These are phyloP conservation scores for Podospora comata DNA, from an alignment of 495 filamentous ascomycete species.

Conservation along the genomic window DNA sequence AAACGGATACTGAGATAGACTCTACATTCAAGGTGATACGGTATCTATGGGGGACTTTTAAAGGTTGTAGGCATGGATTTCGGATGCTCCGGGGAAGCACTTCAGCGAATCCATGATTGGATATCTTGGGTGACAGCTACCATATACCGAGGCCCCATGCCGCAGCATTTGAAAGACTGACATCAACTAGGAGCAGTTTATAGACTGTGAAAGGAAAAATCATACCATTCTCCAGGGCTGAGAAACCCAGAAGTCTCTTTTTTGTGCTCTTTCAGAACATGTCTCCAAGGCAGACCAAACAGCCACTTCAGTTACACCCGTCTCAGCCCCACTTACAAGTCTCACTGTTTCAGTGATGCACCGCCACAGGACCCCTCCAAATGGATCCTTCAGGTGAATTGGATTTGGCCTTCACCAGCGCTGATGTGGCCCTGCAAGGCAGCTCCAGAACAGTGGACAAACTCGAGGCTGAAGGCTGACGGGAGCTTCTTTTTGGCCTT, in stretches of 20 bases:
- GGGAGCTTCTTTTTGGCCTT: conserved; percentile 7
- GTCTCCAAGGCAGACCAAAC: background rate
- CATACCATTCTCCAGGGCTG: background rate
- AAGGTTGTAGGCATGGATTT: background rate
- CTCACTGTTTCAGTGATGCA: conserved; percentile 1
- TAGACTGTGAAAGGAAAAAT: background rate
- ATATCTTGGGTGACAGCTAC: background rate
- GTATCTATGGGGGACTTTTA: no score
- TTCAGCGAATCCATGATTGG: background rate
- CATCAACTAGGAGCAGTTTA: background rate
- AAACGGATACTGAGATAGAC: no score
- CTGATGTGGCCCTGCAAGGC: conserved; percentile 3
- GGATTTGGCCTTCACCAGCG: conserved; percentile 1
- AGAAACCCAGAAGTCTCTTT: no score
- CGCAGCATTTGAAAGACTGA: background rate
- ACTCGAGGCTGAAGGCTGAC: conserved; percentile 6
- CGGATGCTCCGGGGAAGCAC: background rate
- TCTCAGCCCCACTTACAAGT: background rate
- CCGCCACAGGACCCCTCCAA: conserved; percentile 2
- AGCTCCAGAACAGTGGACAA: background rate
- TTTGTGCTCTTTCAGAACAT: background rate
- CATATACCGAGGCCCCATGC: background rate
- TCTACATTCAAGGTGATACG: no score
- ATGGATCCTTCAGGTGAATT: conserved; percentile 1
- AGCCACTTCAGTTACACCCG: background rate